Conservation (phyloP, 2,329 filamentous ascomycete genomes). For the Apiospora kogelbergensis region DNA sequence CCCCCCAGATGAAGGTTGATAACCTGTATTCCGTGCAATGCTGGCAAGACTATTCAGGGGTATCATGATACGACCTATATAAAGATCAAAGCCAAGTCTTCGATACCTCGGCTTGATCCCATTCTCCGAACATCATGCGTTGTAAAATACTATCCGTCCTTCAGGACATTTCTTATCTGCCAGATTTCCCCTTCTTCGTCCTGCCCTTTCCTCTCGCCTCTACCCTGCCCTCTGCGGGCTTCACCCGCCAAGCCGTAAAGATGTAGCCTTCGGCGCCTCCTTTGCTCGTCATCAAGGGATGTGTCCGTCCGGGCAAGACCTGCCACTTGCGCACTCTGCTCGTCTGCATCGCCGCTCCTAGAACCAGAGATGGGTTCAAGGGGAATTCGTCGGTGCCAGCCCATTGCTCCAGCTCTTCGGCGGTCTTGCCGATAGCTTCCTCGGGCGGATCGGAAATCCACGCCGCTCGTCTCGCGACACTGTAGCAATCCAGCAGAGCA, state of each 20-base stretch:
- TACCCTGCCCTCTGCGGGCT: constrained; percentile 77
- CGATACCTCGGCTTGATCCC: background rate
- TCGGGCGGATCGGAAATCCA: constrained; percentile 60
- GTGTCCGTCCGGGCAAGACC: constrained; percentile 85
- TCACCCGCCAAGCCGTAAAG: constrained; percentile 78
- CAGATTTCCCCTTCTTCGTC: constrained; percentile 59
- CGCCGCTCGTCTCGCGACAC: constrained; percentile 73
- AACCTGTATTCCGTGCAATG: background rate
- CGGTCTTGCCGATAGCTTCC: constrained; percentile 43
- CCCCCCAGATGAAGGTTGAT: background rate
- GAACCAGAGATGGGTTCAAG: constrained; percentile 79
- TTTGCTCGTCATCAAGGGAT: constrained; percentile 87
- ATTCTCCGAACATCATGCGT: background rate
- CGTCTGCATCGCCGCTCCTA: constrained; percentile 79
- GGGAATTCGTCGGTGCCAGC: constrained; percentile 73
- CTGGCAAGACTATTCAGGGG: constrained; percentile 13
- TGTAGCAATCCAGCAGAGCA: constrained; percentile 79
- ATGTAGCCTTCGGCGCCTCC: constrained; percentile 90
- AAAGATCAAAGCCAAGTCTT: background rate
- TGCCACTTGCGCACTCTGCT: constrained; percentile 81
- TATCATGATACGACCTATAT: constrained; percentile 12
- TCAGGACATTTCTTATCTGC: constrained; percentile 16
- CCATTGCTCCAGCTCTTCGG: constrained; percentile 56
- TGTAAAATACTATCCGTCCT: background rate
- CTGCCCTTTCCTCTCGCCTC: constrained; percentile 81